Evolutionary conservation across 1,139 yeast genomes (phyloP).

Genomic region (Kodamaea plutei): DNA sequence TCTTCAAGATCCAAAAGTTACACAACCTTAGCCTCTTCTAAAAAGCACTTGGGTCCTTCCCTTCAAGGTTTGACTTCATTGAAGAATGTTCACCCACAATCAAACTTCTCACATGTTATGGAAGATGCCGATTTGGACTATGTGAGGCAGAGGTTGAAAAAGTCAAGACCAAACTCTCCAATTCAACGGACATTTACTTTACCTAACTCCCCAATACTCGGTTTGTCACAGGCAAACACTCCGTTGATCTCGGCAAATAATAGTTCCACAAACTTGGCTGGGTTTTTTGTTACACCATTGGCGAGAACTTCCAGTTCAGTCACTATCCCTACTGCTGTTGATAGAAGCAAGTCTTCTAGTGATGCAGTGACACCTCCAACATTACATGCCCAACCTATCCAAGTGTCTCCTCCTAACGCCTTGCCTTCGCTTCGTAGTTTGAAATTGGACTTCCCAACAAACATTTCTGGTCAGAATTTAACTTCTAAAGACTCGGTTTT

Average conservation of each 20-base stretch:
- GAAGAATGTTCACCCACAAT: no score
- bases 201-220: constrained; percentile 58
- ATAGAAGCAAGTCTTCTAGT: no score
- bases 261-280: constrained; percentile 42
- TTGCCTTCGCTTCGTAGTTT: constrained; percentile 50
- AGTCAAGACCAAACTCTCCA: constrained; percentile 71
- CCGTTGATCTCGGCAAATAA: constrained; percentile 43
- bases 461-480: no score
- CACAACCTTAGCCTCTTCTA: constrained; percentile 12
- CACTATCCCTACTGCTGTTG: constrained; percentile 3
- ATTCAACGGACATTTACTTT: constrained; percentile 40
- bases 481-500: constrained; percentile 17
- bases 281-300: constrained; percentile 30
- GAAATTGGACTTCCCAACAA: constrained; percentile 47
- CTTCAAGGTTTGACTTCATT: constrained; percentile 53
- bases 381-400: constrained; percentile 5
- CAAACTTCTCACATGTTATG: constrained; percentile 23
- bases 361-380: constrained; percentile 8
- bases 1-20: constrained; percentile 14
- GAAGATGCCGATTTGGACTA: constrained; percentile 45
- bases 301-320: constrained; percentile 6
- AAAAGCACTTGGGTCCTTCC: constrained; percentile 32
- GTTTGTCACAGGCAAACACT: constrained; percentile 39
- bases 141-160: constrained; percentile 52
- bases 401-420: constrained; percentile 10